Evolutionary conservation across 2,329 filamentous ascomycete species (phyloP), one percentile per base, ranked within the genome.

Genomic region (Cladosporium velox): DNA sequence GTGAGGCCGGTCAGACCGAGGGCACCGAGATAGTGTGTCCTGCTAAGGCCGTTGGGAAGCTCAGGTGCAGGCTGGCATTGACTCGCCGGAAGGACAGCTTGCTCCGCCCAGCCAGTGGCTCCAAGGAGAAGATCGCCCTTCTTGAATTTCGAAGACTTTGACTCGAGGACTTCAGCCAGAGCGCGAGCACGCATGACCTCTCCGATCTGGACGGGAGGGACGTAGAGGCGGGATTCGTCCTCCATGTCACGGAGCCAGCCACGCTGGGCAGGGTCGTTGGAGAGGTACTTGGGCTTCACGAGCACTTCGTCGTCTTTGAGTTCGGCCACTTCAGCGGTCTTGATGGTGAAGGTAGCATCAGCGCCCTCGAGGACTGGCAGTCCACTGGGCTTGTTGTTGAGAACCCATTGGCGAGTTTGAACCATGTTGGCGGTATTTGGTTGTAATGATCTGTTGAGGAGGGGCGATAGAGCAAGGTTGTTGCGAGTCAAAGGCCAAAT

Each of bases 261-360:
- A 64, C 84, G 79, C 71, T 85, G 83, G 3, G 82, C 84, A 1
- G 84, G 84, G 72, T 86, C 84, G 67, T 85, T 85, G 68, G 82
- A 84, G 60, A 85, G 71, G 72, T 79, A 84, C 21, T 80, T 70
- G 2, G 76, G 73, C 73, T 84, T 82, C 64, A 84, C 67, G 24
- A 85, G 78, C 66, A 83, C 74, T 72, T 85, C 76, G 65, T 78
- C 73, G 11, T 77, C 66, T 32, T 75, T 71, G 11, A 79, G 76
- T 35, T 66, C 44, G 2, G 80, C 66, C 2, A 67, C 49, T 8
- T 71, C 68, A 14, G 62, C 68, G 10, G 74, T 77, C 60, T 74
- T 67, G 59, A 82, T 76, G 41, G 73, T 77, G 75, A 81, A 82
- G 54, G 79, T 81, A 6, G 77, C 65, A 54, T 79, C 71, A 15